A percentile compares a stretch with the other conserved stretches of the same genome.
phyloP scores from a whole-genome alignment of 176 grass and related monocot species.

The Musa beccarii region DNA sequence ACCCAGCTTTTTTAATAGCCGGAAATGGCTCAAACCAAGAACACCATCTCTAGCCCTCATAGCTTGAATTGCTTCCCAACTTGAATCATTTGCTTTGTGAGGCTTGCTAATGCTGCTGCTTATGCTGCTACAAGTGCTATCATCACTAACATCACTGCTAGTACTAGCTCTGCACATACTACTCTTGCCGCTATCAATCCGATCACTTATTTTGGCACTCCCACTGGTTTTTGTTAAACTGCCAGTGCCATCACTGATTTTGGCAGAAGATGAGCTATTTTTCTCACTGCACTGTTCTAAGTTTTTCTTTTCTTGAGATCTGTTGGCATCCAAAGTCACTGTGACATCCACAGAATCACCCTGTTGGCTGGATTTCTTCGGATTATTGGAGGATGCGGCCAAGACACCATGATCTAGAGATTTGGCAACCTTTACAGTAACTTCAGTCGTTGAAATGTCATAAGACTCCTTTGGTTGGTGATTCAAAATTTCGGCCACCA shows the following conservation, averaged over 20 bases:
- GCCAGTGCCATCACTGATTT: slow-evolving; percentile 24
- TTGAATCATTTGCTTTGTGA: slow-evolving; percentile 65
- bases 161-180: slow-evolving; percentile 37
- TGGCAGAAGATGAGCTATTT: slow-evolving; percentile 34
- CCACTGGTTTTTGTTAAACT: slow-evolving; percentile 32
- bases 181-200: slow-evolving; percentile 38
- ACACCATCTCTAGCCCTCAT: slow-evolving; percentile 39
- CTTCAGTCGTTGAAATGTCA: neutral
- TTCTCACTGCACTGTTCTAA: slow-evolving; percentile 22
- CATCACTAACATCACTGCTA: slow-evolving; percentile 56
- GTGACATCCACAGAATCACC: slow-evolving; percentile 6
- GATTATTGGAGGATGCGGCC: slow-evolving; percentile 6
- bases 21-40: slow-evolving; percentile 51
- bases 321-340: slow-evolving; percentile 20
- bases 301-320: slow-evolving; percentile 27
- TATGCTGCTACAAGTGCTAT: slow-evolving; percentile 65
- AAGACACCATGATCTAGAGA: neutral
- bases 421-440: neutral
- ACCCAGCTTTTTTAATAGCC: slow-evolving; percentile 60
- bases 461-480: neutral
- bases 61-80: slow-evolving; percentile 60
- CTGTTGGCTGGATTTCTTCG: slow-evolving; percentile 7
- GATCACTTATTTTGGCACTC: slow-evolving; percentile 34
- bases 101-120: slow-evolving; percentile 55
- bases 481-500: neutral